phyloP scores from a whole-genome alignment of 1,284 basidiomycete species.

The Phellopilus nigrolimitatus region DNA sequence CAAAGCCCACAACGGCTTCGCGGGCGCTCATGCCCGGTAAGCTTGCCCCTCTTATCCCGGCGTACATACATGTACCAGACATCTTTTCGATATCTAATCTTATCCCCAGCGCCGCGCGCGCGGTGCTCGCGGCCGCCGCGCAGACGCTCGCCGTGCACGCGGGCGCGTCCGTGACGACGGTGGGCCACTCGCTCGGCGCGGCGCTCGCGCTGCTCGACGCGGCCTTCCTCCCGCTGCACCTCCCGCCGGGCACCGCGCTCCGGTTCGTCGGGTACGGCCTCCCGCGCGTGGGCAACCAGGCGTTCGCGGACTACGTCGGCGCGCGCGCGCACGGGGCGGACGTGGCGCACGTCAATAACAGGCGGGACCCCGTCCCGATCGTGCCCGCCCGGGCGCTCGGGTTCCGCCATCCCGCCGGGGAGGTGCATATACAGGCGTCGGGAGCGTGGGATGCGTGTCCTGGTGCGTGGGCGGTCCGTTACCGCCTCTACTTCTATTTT shows the following conservation, averaged over 20 bases:
- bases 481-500: no score
- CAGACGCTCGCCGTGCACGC: constrained; percentile 36
- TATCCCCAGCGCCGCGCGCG: constrained; percentile 39
- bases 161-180: constrained; percentile 39
- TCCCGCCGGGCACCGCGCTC: constrained; percentile 31
- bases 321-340: constrained; percentile 21
- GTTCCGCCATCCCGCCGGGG: constrained; percentile 29
- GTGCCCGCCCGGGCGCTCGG: constrained; percentile 29
- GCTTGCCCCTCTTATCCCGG: constrained; percentile 18
- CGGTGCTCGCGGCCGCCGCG: constrained; percentile 44
- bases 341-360: constrained; percentile 41
- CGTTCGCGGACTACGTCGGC: constrained; percentile 56
- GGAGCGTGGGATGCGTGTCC: constrained; percentile 25
- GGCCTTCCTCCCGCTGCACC: constrained; percentile 33
- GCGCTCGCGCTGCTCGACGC: constrained; percentile 48
- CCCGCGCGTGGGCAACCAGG: constrained; percentile 62
- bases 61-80: neutral
- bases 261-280: constrained; percentile 43
- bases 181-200: constrained; percentile 55
- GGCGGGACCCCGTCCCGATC: constrained; percentile 30
- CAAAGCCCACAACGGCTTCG: constrained; percentile 55
- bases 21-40: constrained; percentile 46
- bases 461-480: no score
- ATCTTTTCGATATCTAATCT: neutral
- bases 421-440: constrained; percentile 28